These are phyloP conservation scores for Metarhizium album DNA, from an alignment of 2,329 filamentous ascomycete genomes.

Conservation along the genomic window DNA sequence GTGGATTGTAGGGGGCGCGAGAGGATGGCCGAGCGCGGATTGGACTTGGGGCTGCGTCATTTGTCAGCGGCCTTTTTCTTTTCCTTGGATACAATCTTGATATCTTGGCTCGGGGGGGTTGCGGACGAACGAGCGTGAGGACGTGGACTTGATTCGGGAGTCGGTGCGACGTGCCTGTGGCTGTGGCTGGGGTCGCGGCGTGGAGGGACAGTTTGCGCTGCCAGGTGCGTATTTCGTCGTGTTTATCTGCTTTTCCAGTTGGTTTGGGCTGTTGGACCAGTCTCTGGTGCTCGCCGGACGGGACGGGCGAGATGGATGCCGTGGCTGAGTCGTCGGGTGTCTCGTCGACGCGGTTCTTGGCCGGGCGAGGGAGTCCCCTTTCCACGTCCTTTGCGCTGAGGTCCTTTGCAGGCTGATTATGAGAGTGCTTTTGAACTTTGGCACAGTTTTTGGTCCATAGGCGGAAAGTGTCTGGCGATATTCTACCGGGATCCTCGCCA, in stretches of 20 bases:
- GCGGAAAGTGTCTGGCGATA: conserved; percentile 32
- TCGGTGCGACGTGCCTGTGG: neutral
- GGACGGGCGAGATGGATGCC: neutral
- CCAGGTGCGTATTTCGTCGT: neutral
- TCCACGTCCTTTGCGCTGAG: neutral
- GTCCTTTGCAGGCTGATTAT: neutral
- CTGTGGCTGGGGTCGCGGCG: neutral
- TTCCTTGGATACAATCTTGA: too few relatives aligned
- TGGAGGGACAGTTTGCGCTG: neutral
- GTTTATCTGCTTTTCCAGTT: neutral
- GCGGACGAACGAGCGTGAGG: neutral
- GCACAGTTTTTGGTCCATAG: conserved; percentile 23
- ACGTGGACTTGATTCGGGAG: neutral
- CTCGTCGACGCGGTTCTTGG: neutral
- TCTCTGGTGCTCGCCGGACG: neutral
- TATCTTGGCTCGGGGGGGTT: conserved; percentile 11
- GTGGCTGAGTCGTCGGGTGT: neutral
- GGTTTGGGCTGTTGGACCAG: neutral
- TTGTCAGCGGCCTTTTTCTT: neutral
- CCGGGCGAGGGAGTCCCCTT: neutral
- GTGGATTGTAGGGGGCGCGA: conserved; percentile 11
- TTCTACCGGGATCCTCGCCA: conserved; percentile 28
- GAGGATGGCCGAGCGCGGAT: conserved; percentile 11
- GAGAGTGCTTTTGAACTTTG: neutral
- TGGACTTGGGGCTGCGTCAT: conserved; percentile 8